phyloP scores from a whole-genome alignment of 345 rosid species.

The Dipteronia sinensis region DNA sequence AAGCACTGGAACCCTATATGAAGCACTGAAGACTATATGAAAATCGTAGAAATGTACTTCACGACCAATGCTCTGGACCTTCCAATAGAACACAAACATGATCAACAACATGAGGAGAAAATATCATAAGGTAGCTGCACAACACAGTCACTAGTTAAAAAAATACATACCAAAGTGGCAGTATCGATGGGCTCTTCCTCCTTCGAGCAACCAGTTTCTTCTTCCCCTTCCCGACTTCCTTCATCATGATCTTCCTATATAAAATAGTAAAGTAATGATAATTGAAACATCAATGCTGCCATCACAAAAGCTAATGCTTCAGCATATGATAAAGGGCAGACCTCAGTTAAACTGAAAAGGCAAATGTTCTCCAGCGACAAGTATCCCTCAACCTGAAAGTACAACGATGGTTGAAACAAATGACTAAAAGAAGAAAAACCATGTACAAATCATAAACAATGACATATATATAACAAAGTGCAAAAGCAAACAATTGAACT shows the following conservation, averaged over 20 bases:
- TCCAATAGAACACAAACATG: slow-evolving; percentile 15
- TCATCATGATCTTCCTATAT: slow-evolving; percentile 34
- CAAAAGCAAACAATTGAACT: slow-evolving; percentile 8
- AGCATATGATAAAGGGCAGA: slow-evolving; percentile 16
- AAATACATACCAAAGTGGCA: slow-evolving; percentile 58
- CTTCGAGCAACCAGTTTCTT: slow-evolving; percentile 30
- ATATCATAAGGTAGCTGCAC: not conserved
- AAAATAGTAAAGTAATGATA: not conserved
- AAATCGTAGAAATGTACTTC: slow-evolving; percentile 70
- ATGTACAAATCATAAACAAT: not conserved
- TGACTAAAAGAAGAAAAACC: not conserved
- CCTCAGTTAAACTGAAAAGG: slow-evolving; percentile 46
- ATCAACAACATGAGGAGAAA: not conserved
- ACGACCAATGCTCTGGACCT: slow-evolving; percentile 48
- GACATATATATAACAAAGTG: not conserved
- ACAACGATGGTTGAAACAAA: not conserved
- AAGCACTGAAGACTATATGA: slow-evolving; percentile 71
- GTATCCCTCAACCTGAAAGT: slow-evolving; percentile 53
- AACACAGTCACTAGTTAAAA: slow-evolving; percentile 6
- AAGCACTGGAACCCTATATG: slow-evolving; percentile 76
- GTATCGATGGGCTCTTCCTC: slow-evolving; percentile 46
- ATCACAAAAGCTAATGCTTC: slow-evolving; percentile 3
- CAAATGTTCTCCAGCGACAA: slow-evolving; percentile 61
- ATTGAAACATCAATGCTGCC: too few relatives aligned
- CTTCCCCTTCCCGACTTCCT: slow-evolving; percentile 22